These are phyloP conservation scores for Symbiodinium pilosum DNA, from an alignment of 73 alveolate species.

Conservation along the genomic window DNA sequence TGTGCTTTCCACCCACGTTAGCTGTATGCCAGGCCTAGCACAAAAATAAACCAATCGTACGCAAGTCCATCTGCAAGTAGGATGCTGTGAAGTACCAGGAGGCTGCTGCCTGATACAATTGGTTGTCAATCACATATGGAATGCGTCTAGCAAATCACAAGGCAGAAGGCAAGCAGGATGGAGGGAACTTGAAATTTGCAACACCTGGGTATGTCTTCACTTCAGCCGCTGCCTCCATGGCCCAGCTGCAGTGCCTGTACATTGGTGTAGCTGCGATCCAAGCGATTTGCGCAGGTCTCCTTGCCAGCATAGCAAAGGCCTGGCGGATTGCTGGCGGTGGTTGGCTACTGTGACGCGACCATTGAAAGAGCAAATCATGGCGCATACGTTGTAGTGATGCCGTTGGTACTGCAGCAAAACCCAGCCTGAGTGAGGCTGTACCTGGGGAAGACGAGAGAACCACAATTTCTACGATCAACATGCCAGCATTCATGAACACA, in stretches of 20 bases:
- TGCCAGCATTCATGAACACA: no score
- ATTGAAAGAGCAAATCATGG: background rate
- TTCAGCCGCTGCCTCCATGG: conserved; percentile 36
- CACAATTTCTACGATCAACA: background rate
- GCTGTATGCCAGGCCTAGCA: no score
- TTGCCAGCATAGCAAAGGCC: conserved; percentile 73
- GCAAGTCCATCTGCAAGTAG: no score
- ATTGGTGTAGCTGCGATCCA: conserved; percentile 15
- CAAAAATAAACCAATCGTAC: no score
- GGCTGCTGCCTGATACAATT: background rate
- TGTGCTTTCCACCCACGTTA: no score
- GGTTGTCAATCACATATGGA: background rate
- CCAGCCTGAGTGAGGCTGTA: conserved; percentile 69
- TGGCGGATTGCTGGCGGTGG: background rate
- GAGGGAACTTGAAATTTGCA: no score
- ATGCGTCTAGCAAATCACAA: no score
- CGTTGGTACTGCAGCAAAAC: background rate
- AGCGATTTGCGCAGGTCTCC: conserved; percentile 20
- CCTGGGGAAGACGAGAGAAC: background rate
- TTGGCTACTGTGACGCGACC: background rate
- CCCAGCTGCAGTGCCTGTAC: conserved; percentile 75
- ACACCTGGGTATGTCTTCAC: no score
- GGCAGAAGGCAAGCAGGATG: no score
- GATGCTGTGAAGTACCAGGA: conserved; percentile 43
- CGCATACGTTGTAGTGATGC: no score